Percentiles rank a stretch among this genome's conserved stretches.
Conservation (phyloP, 106 monocot species). For the Acanthochlamys bracteata region DNA sequence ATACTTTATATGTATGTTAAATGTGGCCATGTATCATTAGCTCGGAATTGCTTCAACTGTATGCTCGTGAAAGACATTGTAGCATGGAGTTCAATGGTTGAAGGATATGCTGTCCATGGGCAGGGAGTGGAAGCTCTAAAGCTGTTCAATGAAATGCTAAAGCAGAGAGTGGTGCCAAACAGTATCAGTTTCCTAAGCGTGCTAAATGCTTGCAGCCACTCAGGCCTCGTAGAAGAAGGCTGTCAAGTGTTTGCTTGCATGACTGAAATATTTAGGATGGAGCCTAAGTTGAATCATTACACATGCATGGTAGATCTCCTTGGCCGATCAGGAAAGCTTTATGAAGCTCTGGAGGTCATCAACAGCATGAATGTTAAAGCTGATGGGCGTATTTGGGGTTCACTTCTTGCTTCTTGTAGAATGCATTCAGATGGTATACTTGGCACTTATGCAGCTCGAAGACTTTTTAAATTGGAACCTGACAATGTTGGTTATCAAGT, state of each 20-base stretch:
- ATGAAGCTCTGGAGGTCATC: slow-evolving; percentile 36
- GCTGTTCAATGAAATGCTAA: slow-evolving; percentile 34
- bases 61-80: slow-evolving; percentile 40
- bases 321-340: slow-evolving; percentile 32
- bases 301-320: slow-evolving; percentile 66
- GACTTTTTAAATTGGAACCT: slow-evolving; percentile 30
- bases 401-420: slow-evolving; percentile 38
- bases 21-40: slow-evolving; percentile 28
- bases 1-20: slow-evolving; percentile 48
- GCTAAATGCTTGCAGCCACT: slow-evolving; percentile 53
- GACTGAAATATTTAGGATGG: slow-evolving; percentile 20
- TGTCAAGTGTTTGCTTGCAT: slow-evolving; percentile 32
- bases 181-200: slow-evolving; percentile 44
- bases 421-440: slow-evolving; percentile 18
- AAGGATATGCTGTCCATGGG: slow-evolving; percentile 44
- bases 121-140: slow-evolving; percentile 30
- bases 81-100: slow-evolving; percentile 56
- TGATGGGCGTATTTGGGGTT: slow-evolving; percentile 43
- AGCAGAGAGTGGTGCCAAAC: slow-evolving; percentile 42
- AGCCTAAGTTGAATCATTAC: slow-evolving; percentile 35
- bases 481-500: slow-evolving; percentile 38
- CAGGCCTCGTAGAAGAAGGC: slow-evolving; percentile 34
- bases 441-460: slow-evolving; percentile 23
- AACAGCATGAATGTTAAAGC: slow-evolving; percentile 22
- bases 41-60: slow-evolving; percentile 30